Evolutionary conservation across 768 basidiomycete genomes (phyloP).

Genomic region (Lactifluus subvellereus): DNA sequence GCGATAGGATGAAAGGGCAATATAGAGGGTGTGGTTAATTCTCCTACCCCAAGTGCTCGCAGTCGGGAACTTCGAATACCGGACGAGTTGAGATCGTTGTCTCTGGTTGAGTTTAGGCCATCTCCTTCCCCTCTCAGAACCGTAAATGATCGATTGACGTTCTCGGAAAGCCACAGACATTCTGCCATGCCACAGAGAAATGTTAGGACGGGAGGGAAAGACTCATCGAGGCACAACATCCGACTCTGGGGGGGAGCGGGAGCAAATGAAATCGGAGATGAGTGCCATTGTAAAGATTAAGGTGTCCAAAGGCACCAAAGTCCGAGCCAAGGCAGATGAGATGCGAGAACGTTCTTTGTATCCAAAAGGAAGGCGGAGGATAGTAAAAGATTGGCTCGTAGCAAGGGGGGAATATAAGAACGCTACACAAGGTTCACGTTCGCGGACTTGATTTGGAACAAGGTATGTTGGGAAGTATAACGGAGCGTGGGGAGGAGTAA

Average conservation of each 20-base stretch:
- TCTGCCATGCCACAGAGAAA: not conserved
- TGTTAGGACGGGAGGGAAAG: not conserved
- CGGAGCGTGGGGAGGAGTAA: not conserved
- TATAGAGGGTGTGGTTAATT: too few relatives aligned
- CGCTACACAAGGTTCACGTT: not conserved
- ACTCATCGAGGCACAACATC: not conserved
- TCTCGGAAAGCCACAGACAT: not conserved
- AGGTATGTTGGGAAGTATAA: not conserved
- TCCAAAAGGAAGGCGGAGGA: not conserved
- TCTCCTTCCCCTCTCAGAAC: not conserved
- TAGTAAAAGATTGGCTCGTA: not conserved
- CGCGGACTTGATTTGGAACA: slow-evolving; percentile 6
- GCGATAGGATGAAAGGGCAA: too few relatives aligned
- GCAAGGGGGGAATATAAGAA: not conserved
- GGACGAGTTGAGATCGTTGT: not conserved
- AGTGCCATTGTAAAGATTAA: not conserved
- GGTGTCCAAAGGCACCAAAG: not conserved
- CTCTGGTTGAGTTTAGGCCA: not conserved
- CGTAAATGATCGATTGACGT: not conserved
- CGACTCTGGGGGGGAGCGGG: not conserved
- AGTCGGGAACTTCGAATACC: not conserved
- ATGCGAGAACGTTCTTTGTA: not conserved
- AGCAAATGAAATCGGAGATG: not conserved
- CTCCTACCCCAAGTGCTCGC: not conserved
- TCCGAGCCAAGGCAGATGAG: not conserved